Percentiles rank a stretch among this genome's conserved stretches.
These are phyloP conservation scores for Funneliformis caledonium DNA, from an alignment of 371 early-diverging fungal genomes.

Conservation along the genomic window DNA sequence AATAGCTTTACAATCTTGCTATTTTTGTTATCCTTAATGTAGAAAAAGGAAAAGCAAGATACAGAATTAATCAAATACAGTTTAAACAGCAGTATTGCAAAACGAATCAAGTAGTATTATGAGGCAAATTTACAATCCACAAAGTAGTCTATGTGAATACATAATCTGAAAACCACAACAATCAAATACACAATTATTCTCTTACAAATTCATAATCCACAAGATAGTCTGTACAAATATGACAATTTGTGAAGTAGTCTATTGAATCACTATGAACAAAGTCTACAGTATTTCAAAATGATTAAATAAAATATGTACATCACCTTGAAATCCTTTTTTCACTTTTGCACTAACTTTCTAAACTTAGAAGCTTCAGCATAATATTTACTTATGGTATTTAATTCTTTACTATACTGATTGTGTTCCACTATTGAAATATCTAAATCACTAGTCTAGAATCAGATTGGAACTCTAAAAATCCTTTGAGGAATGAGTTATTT, in stretches of 20 bases:
- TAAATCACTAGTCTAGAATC: not conserved
- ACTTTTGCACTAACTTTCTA: not conserved
- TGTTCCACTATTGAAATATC: not conserved
- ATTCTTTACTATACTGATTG: not conserved
- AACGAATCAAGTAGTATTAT: not conserved
- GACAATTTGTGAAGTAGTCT: not conserved
- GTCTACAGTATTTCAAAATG: not conserved
- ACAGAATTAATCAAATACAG: not conserved
- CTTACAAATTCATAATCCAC: not conserved
- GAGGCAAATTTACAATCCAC: not conserved
- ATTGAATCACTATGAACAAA: not conserved
- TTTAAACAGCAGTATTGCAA: not conserved
- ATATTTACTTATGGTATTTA: constrained; percentile 14
- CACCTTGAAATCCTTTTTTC: not conserved
- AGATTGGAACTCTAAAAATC: constrained; percentile 5
- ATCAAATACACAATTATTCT: constrained; percentile 5
- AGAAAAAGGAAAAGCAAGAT: not conserved
- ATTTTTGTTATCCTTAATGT: constrained; percentile 17
- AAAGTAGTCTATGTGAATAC: constrained; percentile 2
- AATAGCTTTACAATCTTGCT: constrained; percentile 12
- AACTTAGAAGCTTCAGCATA: constrained; percentile 6
- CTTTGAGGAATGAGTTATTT: not conserved
- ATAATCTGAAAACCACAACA: not conserved
- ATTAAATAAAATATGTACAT: not conserved
- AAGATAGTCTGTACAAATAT: constrained; percentile 13